Evolutionary conservation across 2,329 filamentous ascomycete species (phyloP).

Genomic region (Pseudogymnoascus sp.): DNA sequence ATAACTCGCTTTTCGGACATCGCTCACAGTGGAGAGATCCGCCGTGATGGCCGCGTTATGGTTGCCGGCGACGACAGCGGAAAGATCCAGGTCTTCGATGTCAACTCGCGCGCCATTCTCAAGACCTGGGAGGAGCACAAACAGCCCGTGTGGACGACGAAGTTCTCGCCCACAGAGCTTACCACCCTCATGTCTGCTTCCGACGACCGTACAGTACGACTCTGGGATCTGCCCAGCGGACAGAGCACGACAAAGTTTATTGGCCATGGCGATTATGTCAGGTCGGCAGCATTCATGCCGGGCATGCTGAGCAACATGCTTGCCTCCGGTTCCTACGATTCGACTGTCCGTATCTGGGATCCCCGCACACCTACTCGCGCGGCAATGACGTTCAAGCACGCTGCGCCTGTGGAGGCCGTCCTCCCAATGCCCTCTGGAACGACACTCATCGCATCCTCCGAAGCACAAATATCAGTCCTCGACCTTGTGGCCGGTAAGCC

Average conservation of each 20-base stretch:
- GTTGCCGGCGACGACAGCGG: conserved; percentile 88
- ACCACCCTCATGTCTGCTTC: conserved; percentile 82
- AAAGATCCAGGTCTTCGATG: conserved; percentile 90
- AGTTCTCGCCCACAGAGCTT: conserved; percentile 81
- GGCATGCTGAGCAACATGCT: conserved; percentile 60
- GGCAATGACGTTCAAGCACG: conserved; percentile 92
- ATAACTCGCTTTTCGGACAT: conserved; percentile 90
- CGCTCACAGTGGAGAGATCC: conserved; percentile 80
- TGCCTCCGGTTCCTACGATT: conserved; percentile 88
- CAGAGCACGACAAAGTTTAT: conserved; percentile 67
- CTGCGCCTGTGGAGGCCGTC: conserved; percentile 81
- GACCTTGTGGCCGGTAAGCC: conserved; percentile 88
- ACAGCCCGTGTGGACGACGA: conserved; percentile 85
- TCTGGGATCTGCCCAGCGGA: conserved; percentile 87
- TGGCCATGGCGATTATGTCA: conserved; percentile 88
- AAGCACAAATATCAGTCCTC: conserved; percentile 80
- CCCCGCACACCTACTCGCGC: conserved; percentile 60
- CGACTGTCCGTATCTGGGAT: conserved; percentile 91
- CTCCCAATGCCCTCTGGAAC: conserved; percentile 80
- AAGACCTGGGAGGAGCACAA: conserved; percentile 94
- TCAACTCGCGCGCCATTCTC: conserved; percentile 79
- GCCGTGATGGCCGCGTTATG: conserved; percentile 79
- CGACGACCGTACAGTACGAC: conserved; percentile 83
- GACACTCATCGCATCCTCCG: conserved; percentile 74
- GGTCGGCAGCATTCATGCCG: conserved; percentile 78